Evolutionary conservation across 805 yeast species (phyloP).

Genomic region (Kazachstania africana): DNA sequence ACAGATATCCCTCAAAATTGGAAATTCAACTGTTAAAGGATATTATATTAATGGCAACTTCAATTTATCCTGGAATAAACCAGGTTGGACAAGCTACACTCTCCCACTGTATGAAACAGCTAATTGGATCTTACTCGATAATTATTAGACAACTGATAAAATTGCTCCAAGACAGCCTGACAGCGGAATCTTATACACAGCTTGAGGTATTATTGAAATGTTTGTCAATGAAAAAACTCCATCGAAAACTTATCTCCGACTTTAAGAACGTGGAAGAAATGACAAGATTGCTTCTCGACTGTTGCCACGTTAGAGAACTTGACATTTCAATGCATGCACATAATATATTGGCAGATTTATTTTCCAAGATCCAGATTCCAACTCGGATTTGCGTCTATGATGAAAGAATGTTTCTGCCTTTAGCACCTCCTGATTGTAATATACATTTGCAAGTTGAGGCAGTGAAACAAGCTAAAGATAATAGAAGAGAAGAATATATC

Average conservation of each 20-base stretch:
- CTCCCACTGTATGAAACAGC: conserved; percentile 54
- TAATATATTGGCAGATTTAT: conserved; percentile 34
- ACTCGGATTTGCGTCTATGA: conserved; percentile 43
- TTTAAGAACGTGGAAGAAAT: conserved; percentile 38
- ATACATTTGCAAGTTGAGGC: conserved; percentile 49
- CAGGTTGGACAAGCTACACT: conserved; percentile 58
- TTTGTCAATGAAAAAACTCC: conserved; percentile 46
- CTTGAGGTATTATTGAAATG: conserved; percentile 55
- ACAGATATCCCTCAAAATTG: conserved; percentile 53
- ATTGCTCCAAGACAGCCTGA: conserved; percentile 38
- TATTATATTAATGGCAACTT: conserved; percentile 49
- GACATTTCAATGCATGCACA: conserved; percentile 46
- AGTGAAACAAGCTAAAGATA: conserved; percentile 50
- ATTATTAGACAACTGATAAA: conserved; percentile 35
- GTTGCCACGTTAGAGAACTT: conserved; percentile 44
- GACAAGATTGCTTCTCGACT: conserved; percentile 38
- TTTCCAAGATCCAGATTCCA: conserved; percentile 37
- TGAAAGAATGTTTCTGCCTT: conserved; percentile 26
- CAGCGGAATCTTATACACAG: conserved; percentile 36
- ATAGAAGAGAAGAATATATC: conserved; percentile 36
- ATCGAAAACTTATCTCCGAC: conserved; percentile 46
- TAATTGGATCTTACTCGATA: conserved; percentile 52
- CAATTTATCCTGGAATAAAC: conserved; percentile 61
- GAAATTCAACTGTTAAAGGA: conserved; percentile 57
- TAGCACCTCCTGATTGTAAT: conserved; percentile 51